These are phyloP conservation scores for Peronospora belbahrii DNA, from an alignment of 352 stramenopile species.

Conservation along the genomic window DNA sequence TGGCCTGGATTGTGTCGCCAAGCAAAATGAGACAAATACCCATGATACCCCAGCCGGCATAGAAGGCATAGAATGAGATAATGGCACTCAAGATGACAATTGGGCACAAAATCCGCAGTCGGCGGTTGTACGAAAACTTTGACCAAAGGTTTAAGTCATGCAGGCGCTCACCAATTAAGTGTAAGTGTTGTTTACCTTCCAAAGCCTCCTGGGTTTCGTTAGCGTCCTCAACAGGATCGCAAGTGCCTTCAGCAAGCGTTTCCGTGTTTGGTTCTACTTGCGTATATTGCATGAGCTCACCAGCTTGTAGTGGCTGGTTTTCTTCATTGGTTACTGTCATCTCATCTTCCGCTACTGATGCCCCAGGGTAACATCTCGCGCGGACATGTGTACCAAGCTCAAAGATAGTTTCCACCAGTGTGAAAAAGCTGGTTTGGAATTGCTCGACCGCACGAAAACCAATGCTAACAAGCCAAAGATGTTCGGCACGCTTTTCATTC, in stretches of 20 bases:
- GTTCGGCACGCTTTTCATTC: conserved; percentile 73
- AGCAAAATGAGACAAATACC: conserved; percentile 73
- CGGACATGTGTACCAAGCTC: conserved; percentile 16
- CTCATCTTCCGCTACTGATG: conserved; percentile 1
- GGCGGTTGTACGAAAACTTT: conserved; percentile 65
- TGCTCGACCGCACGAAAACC: conserved; percentile 74
- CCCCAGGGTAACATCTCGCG: conserved; percentile 7
- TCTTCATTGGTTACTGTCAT: conserved; percentile 17
- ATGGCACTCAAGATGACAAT: conserved; percentile 71
- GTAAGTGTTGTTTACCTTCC: conserved; percentile 43
- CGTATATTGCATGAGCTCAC: conserved; percentile 7
- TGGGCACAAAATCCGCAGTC: conserved; percentile 55
- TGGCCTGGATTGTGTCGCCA: conserved; percentile 69
- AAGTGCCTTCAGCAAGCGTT: conserved; percentile 5
- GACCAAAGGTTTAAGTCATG: conserved; percentile 65
- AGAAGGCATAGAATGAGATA: conserved; percentile 76
- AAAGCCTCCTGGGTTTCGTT: conserved; percentile 59
- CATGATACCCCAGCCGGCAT: conserved; percentile 77
- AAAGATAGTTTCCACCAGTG: conserved; percentile 32
- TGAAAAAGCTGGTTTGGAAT: conserved; percentile 58
- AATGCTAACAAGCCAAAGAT: conserved; percentile 79
- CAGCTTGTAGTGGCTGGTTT: conserved; percentile 16
- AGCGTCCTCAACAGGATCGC: conserved; percentile 29
- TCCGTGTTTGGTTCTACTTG: neutral
- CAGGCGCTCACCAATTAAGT: conserved; percentile 41